phyloP scores from a whole-genome alignment of 75 land plant genomes.

The Azolla pinnata region DNA sequence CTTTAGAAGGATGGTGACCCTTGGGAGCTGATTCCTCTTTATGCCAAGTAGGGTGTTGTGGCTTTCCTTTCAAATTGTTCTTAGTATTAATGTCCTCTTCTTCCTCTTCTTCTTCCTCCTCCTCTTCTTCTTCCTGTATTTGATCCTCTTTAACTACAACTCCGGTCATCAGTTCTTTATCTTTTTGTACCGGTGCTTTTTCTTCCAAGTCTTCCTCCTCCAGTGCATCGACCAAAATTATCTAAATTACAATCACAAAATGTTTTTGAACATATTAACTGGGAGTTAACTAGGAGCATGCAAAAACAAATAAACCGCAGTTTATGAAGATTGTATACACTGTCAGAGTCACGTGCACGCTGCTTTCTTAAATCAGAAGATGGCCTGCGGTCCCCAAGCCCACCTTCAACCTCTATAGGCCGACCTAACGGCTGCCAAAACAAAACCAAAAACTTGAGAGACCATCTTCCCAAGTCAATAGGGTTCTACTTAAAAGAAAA shows the following conservation, averaged over 20 bases:
- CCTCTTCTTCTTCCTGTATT: not conserved
- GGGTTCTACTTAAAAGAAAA: too few species aligned
- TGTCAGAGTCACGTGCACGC: constrained; percentile 50
- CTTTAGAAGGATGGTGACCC: too few species aligned
- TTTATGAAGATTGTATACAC: constrained; percentile 13
- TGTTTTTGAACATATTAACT: too few species aligned
- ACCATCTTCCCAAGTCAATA: too few species aligned
- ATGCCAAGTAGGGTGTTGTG: not conserved
- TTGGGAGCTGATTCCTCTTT: constrained; percentile 3
- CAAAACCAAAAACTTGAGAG: not conserved
- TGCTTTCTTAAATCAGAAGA: constrained; percentile 40
- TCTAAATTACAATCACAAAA: too few species aligned
- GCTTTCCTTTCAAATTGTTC: not conserved
- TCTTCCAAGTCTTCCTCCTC: not conserved
- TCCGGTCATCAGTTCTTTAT: not conserved
- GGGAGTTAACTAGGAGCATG: too few species aligned
- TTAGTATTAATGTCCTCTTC: not conserved
- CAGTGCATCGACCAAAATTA: constrained; percentile 6
- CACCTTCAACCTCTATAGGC: constrained; percentile 64
- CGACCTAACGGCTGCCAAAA: constrained; percentile 47
- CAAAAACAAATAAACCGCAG: too few species aligned
- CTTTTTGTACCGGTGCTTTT: not conserved
- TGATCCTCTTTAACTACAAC: not conserved
- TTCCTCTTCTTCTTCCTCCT: not conserved
- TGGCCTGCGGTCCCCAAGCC: constrained; percentile 41